Evolutionary conservation across 306 rosid genomes (phyloP), one percentile per base, ranked within the genome.

Genomic region (Rosa persica): DNA sequence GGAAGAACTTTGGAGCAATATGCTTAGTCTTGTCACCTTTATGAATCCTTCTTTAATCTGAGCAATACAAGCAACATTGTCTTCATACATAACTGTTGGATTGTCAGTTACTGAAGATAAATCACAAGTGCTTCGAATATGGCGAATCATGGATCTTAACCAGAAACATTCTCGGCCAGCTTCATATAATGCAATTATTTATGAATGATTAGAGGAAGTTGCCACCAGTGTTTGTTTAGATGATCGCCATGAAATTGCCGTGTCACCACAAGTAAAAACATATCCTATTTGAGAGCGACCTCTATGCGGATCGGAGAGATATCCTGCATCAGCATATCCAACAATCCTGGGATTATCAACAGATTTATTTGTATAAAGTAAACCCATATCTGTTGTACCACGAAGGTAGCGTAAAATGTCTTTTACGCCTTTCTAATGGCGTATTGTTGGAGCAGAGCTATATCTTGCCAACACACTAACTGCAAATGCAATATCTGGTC

Each of bases 391-490:
- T 25, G 3, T 36, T 0, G 43, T 71, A 4, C 54, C 64, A 7
- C 9, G 11, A 12, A 79, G 77, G 17, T 71, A 58, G 17, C 38
- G 17, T 11, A 57, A 57, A 58, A 58, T 58, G 12, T 58, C 36
- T 23, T 23, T 58, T 20, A 68, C 15, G 4, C n/a, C 51, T 40
- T 67, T 74, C 64, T 34, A 80, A 27, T 67, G 67, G 22, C 20
- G 4, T 49, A 2, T 8, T 11, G 55, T 67, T n/a, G 43, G 73
- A 4, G 23, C 4, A 2, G 15, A 13, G 34, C 25, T 80, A 43
- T 38, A 66, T 67, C 51, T 80, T 39, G 61, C 27, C 34, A 80
- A 67, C 15, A 74, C 57, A 19, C 46, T 80, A 3, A 54, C 16
- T 1, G 3, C 23, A 43, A 51, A 71, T 5, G 65, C 12, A 23